Conservation (phyloP, 208 protist species). For the Crithidia fasciculata region DNA sequence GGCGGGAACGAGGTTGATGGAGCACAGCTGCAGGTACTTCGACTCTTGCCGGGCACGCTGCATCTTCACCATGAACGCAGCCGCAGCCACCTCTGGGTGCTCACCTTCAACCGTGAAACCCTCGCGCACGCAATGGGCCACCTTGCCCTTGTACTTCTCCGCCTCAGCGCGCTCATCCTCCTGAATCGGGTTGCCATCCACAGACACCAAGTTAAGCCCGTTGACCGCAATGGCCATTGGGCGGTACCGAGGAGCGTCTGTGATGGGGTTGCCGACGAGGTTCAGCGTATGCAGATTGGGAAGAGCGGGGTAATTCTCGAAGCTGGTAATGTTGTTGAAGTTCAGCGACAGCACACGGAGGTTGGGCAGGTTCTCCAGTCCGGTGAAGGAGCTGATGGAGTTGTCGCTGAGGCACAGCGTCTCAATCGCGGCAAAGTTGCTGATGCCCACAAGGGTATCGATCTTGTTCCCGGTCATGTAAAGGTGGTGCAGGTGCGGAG, state of each 20-base stretch:
- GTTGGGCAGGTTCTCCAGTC: constrained; percentile 85
- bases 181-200: constrained; percentile 88
- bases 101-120: constrained; percentile 91
- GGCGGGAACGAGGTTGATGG: constrained; percentile 72
- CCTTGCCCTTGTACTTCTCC: constrained; percentile 90
- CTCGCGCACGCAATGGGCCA: constrained; percentile 89
- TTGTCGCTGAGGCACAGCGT: constrained; percentile 93
- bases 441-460: constrained; percentile 82
- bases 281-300: constrained; percentile 92
- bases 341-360: constrained; percentile 93
- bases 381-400: constrained; percentile 89
- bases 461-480: constrained; percentile 95
- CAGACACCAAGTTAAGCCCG: constrained; percentile 75
- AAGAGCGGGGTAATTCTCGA: constrained; percentile 84
- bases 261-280: constrained; percentile 91
- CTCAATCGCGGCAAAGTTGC: constrained; percentile 81
- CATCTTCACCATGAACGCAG: constrained; percentile 86
- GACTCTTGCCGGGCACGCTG: constrained; percentile 74
- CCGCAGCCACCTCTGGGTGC: constrained; percentile 78
- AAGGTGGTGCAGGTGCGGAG: constrained; percentile 87
- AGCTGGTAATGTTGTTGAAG: constrained; percentile 93
- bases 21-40: constrained; percentile 82
- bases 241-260: constrained; percentile 85
- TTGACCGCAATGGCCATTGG: constrained; percentile 92
- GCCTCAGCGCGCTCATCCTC: constrained; percentile 86